These are phyloP conservation scores for Pleurotus giganteus DNA, from an alignment of 768 basidiomycete species.

Conservation along the genomic window DNA sequence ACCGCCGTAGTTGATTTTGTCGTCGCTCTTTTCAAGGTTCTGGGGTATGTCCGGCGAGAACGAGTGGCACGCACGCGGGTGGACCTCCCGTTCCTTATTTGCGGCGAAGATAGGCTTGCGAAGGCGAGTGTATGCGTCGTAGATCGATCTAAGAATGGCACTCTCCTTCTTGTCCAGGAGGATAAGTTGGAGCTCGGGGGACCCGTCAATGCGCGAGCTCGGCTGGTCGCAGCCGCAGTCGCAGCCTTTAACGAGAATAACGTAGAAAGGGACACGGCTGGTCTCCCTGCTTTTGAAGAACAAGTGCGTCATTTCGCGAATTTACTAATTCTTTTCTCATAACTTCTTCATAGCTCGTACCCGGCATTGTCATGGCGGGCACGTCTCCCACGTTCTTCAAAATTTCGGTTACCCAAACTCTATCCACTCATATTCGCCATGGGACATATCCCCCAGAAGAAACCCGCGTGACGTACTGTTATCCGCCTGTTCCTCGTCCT, in stretches of 20 bases:
- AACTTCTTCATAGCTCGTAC: slow-evolving; percentile 16
- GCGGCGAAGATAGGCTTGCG: slow-evolving; percentile 22
- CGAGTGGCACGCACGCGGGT: slow-evolving; percentile 22
- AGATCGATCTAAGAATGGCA: slow-evolving; percentile 14
- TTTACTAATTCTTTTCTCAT: background rate
- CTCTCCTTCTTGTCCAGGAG: slow-evolving; percentile 24
- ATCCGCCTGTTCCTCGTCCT: slow-evolving; percentile 20
- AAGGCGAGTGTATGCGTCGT: slow-evolving; percentile 30
- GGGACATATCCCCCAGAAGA: slow-evolving; percentile 17
- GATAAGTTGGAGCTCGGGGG: slow-evolving; percentile 17
- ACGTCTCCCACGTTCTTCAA: slow-evolving; percentile 28
- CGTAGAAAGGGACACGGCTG: slow-evolving; percentile 10
- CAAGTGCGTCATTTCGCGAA: background rate
- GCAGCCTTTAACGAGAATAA: slow-evolving; percentile 26
- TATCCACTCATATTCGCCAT: slow-evolving; percentile 15
- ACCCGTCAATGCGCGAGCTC: slow-evolving; percentile 14
- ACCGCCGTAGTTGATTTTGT: slow-evolving; percentile 35
- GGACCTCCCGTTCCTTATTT: slow-evolving; percentile 24
- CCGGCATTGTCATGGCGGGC: slow-evolving; percentile 29
- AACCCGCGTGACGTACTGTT: slow-evolving; percentile 19
- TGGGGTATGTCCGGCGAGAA: slow-evolving; percentile 24
- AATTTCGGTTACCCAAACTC: slow-evolving; percentile 21
- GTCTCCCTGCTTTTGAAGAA: slow-evolving; percentile 15
- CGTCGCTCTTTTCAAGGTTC: slow-evolving; percentile 21
- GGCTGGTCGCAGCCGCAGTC: slow-evolving; percentile 25